Evolutionary conservation across 495 filamentous ascomycete genomes (phyloP).

Genomic region (Pyronema omphalodes): DNA sequence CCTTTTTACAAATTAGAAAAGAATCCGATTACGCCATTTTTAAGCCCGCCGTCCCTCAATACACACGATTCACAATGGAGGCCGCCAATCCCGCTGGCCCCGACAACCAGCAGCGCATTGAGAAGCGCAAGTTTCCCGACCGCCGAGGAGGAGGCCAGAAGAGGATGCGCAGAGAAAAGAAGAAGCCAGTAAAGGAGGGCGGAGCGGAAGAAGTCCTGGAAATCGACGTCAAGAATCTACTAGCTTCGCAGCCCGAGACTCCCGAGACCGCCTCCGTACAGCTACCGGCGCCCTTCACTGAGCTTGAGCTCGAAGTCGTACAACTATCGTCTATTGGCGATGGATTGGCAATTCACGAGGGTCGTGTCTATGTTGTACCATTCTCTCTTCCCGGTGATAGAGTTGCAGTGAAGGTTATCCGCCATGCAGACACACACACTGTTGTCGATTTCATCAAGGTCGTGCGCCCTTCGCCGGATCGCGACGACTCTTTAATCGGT

Average conservation of each 20-base stretch:
- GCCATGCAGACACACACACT: slow-evolving; percentile 45
- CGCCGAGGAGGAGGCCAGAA: slow-evolving; percentile 14
- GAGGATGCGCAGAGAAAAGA: slow-evolving; percentile 38
- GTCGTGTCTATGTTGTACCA: slow-evolving; percentile 73
- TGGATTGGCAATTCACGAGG: slow-evolving; percentile 49
- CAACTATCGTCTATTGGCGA: slow-evolving; percentile 81
- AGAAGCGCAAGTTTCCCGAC: too few species aligned
- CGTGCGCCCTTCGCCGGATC: slow-evolving; percentile 47
- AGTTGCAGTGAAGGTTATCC: slow-evolving; percentile 59
- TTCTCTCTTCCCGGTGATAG: slow-evolving; percentile 75
- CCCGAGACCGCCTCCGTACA: slow-evolving; percentile 17
- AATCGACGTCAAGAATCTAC: slow-evolving; percentile 45
- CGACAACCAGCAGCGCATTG: too few species aligned
- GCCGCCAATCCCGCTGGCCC: too few species aligned
- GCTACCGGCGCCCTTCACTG: slow-evolving; percentile 49
- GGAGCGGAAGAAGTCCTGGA: slow-evolving; percentile 57
- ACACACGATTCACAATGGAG: too few species aligned
- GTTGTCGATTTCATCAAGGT: slow-evolving; percentile 67
- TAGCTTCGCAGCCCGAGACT: slow-evolving; percentile 34
- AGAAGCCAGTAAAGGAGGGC: slow-evolving; percentile 33
- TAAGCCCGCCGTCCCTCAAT: too few species aligned
- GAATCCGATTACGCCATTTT: too few species aligned
- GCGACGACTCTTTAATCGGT: slow-evolving; percentile 55
- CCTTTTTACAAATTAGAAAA: too few species aligned
- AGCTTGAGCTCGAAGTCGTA: slow-evolving; percentile 59